phyloP scores from a whole-genome alignment of 306 rosid species.

The Rubus parviflorus region DNA sequence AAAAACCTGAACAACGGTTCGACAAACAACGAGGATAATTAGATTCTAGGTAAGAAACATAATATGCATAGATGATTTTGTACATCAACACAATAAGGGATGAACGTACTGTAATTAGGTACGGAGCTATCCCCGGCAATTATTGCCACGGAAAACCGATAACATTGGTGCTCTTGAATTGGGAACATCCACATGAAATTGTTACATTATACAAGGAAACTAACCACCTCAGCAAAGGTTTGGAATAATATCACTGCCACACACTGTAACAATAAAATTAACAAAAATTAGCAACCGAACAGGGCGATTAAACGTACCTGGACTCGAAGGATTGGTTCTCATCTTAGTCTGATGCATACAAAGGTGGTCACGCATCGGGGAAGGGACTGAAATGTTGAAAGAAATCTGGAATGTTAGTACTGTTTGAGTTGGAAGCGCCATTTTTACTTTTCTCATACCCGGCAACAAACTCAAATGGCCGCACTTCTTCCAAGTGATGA shows the following conservation, averaged over 20 bases:
- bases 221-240: too few species aligned
- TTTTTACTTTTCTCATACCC: slow-evolving; percentile 1
- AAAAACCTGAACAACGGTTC: too few species aligned
- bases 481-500: background rate
- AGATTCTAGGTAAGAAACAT: too few species aligned
- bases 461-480: background rate
- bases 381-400: slow-evolving; percentile 2
- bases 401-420: background rate
- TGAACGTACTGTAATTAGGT: too few species aligned
- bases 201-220: too few species aligned
- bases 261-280: background rate
- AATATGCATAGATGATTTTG: too few species aligned
- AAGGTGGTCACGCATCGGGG: background rate
- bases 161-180: too few species aligned
- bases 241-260: background rate
- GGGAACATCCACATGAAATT: too few species aligned
- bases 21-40: too few species aligned
- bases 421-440: background rate
- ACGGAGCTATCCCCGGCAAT: too few species aligned
- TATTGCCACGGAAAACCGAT: too few species aligned
- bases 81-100: too few species aligned
- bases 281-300: background rate
- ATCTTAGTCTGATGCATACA: background rate
- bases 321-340: background rate
- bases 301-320: background rate